These are phyloP conservation scores for Agrocybe pediades DNA, from an alignment of 768 basidiomycete genomes.

Conservation along the genomic window DNA sequence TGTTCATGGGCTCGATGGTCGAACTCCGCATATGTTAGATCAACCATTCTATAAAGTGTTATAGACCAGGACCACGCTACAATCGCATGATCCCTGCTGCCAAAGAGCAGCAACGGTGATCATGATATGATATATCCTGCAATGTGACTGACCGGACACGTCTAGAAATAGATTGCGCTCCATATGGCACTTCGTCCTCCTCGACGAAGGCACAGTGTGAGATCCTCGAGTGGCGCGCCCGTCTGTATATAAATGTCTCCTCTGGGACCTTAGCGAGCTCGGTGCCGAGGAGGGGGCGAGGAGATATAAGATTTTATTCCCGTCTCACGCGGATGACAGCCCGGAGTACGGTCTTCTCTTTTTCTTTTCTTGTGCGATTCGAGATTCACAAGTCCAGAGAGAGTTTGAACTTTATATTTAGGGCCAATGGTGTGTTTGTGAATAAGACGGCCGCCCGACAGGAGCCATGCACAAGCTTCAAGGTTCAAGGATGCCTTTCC, in stretches of 20 bases:
- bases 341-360: slow-evolving; percentile 11
- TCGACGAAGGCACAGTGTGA: neutral
- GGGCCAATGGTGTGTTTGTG: no score
- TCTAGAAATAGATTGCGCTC: neutral
- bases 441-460: no score
- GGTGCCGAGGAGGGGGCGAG: slow-evolving; percentile 20
- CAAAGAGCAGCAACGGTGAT: neutral
- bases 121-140: no score
- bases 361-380: neutral
- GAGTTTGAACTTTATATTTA: no score
- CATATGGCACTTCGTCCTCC: neutral
- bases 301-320: slow-evolving; percentile 2
- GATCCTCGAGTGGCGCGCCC: neutral
- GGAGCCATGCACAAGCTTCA: no score
- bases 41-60: no score
- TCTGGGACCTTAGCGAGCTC: slow-evolving; percentile 2
- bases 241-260: neutral
- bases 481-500: no score
- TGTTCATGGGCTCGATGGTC: no score
- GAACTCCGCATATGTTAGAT: no score
- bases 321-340: slow-evolving; percentile 13
- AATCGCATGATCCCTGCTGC: no score
- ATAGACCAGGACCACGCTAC: no score
- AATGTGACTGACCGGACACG: neutral
- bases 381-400: no score